Evolutionary conservation across 768 basidiomycete genomes (phyloP).

Genomic region (Punctularia strigosozonata): DNA sequence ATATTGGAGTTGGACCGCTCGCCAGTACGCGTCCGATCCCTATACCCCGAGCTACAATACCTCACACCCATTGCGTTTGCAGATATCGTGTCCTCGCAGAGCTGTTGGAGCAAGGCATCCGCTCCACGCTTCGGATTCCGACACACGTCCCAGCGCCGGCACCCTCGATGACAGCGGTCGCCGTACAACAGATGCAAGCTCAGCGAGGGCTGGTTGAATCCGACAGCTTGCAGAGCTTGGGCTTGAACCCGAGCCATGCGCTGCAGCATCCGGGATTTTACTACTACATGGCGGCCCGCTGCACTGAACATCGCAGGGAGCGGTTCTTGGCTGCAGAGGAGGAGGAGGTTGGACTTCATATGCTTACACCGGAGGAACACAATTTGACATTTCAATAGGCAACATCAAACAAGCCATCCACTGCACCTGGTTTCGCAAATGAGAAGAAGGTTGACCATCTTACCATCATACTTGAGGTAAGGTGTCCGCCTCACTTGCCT

Average conservation of each 20-base stretch:
- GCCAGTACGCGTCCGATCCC: constrained; percentile 54
- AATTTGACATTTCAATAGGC: constrained; percentile 6
- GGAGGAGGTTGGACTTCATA: constrained; percentile 31
- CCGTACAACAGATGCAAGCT: constrained; percentile 13
- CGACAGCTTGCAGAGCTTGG: constrained; percentile 49
- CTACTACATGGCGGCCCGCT: constrained; percentile 80
- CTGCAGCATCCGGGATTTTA: constrained; percentile 91
- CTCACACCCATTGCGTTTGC: neutral
- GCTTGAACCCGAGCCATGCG: constrained; percentile 70
- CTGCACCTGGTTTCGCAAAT: constrained; percentile 68
- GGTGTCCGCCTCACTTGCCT: constrained; percentile 3
- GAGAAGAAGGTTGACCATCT: constrained; percentile 92
- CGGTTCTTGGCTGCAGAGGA: constrained; percentile 51
- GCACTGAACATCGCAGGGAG: constrained; percentile 65
- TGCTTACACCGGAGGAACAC: neutral
- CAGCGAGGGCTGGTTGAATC: constrained; percentile 29
- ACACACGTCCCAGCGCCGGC: constrained; percentile 33
- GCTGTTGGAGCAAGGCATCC: constrained; percentile 72
- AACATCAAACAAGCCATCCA: constrained; percentile 19
- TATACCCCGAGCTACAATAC: neutral
- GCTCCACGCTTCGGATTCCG: constrained; percentile 51
- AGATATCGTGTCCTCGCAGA: constrained; percentile 89
- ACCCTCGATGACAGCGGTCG: constrained; percentile 14
- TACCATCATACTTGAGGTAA: constrained; percentile 71
- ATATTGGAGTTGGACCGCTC: constrained; percentile 93